A percentile compares a stretch with the other conserved stretches of the same genome.
phyloP scores from a whole-genome alignment of 1,139 yeast genomes.

The Debaryomyces psychrophilus region DNA sequence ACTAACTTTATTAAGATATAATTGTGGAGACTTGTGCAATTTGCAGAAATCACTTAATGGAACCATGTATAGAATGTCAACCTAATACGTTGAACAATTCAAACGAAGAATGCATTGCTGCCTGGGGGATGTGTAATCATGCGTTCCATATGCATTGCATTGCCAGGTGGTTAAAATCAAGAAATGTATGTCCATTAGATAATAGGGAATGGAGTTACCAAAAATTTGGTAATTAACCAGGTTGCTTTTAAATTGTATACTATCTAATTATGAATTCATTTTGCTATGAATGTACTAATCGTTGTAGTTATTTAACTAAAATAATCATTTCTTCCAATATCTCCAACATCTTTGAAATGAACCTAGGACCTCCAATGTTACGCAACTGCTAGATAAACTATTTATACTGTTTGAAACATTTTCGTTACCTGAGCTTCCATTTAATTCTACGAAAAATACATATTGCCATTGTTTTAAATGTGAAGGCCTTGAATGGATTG shows the following conservation, averaged over 20 bases:
- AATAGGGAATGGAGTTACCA: conserved; percentile 92
- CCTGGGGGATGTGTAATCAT: conserved; percentile 96
- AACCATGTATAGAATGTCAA: conserved; percentile 97
- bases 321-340: conserved; percentile 19
- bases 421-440: conserved; percentile 30
- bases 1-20: conserved; percentile 52
- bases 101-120: conserved; percentile 88
- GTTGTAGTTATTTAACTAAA: neutral
- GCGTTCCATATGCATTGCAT: conserved; percentile 96
- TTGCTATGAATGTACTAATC: conserved; percentile 3
- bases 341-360: conserved; percentile 38
- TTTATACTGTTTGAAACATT: conserved; percentile 24
- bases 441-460: conserved; percentile 74
- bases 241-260: conserved; percentile 4
- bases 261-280: conserved; percentile 2
- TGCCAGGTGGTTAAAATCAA: conserved; percentile 93
- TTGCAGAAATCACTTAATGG: conserved; percentile 98
- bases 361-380: conserved; percentile 42
- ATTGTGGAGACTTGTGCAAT: conserved; percentile 97
- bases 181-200: conserved; percentile 97
- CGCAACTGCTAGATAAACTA: conserved; percentile 27
- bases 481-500: conserved; percentile 77
- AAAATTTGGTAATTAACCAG: conserved; percentile 60
- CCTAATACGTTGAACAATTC: conserved; percentile 70
- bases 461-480: conserved; percentile 75